Base-by-base conservation (phyloP, 192 early-diverging fungal genomes). In the Backusella sp. region DNA sequence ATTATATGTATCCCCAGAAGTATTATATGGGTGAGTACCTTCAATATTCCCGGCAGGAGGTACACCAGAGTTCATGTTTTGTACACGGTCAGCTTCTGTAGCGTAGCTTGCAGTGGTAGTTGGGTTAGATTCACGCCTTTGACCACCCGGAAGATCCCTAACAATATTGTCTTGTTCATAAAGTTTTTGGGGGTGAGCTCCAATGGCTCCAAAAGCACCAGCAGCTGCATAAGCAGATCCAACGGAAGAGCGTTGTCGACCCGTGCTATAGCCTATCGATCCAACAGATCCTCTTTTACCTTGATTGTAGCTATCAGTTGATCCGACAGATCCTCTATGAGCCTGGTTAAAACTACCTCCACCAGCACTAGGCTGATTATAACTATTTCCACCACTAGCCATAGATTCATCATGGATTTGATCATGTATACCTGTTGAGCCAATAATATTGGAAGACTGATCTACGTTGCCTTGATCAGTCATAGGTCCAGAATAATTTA, bases 351-450 rank as follows among this genome's bases (percentile, higher is more conserved):
- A 15, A 14, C 23, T 32, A 30, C 65, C 65, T 32, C 26, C 65
- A 32, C 65, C 65, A 34, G 65, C 30, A 28, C 28, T 66, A 32
- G 30, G 30, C 0, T 69, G 36, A 17, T 52, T 72, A 21, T 62
- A 23, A 65, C 26, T 49, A 21, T 21, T 11, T 21, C 23, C 6
- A 21, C 56, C 72, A 62, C 53, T 17, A 37, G 56, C 4, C 39
- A 36, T 30, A 37, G 49, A 36, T 12, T 39, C 34, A 56, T 12
- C 19, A 23, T 21, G n/a, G 15, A 53, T 52, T 19, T 35, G 52
- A 39, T 73, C 32, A 65, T 74, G 73, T 14, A 15, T 14, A 49
- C 74, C 74, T 49, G 74, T 67, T 37, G 62, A 49, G 14, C 66
- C 74, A 68, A 66, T 67, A 41, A 28, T 28, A 4, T 23, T 62